Conservation (phyloP, 495 filamentous ascomycete species). For the Aspergillus homomorphus region DNA sequence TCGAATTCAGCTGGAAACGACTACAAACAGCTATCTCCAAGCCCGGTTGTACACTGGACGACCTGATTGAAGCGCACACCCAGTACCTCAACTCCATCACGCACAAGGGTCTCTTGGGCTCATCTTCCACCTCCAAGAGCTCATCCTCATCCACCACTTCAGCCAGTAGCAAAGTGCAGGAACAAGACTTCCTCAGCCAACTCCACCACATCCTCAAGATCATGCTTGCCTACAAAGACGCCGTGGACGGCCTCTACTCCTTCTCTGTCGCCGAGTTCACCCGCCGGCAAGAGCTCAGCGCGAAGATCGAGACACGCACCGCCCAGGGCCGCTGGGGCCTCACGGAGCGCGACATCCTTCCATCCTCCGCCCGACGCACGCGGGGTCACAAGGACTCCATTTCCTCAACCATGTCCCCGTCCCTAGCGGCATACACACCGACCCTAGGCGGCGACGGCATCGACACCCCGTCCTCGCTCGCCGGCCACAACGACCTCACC, state of each 20-base stretch:
- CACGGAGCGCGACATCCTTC: conserved; percentile 50
- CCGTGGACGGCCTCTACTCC: conserved; percentile 89
- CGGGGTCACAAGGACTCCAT: conserved; percentile 24
- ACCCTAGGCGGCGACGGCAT: conserved; percentile 29
- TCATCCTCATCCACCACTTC: conserved; percentile 44
- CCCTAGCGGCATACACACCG: conserved; percentile 29
- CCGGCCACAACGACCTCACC: conserved; percentile 27
- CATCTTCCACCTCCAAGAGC: conserved; percentile 44
- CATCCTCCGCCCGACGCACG: conserved; percentile 21
- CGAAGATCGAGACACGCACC: conserved; percentile 64
- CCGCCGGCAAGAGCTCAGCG: conserved; percentile 76
- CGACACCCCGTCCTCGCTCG: conserved; percentile 33
- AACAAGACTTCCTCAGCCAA: conserved; percentile 84
- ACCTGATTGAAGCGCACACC: conserved; percentile 87
- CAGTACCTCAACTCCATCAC: conserved; percentile 91
- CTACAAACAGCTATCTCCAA: conserved; percentile 76
- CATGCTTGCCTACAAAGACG: conserved; percentile 92
- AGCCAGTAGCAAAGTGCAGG: too few relatives aligned
- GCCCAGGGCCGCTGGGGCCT: conserved; percentile 61
- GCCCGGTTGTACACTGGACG: conserved; percentile 86
- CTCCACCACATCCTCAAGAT: conserved; percentile 87
- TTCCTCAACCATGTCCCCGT: conserved; percentile 22
- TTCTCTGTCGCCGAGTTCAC: conserved; percentile 94
- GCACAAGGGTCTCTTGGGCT: conserved; percentile 90
- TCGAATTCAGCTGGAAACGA: conserved; percentile 89